These are phyloP conservation scores for Myriosclerotinia curreyana DNA, from an alignment of 2,329 filamentous ascomycete genomes.

Conservation along the genomic window DNA sequence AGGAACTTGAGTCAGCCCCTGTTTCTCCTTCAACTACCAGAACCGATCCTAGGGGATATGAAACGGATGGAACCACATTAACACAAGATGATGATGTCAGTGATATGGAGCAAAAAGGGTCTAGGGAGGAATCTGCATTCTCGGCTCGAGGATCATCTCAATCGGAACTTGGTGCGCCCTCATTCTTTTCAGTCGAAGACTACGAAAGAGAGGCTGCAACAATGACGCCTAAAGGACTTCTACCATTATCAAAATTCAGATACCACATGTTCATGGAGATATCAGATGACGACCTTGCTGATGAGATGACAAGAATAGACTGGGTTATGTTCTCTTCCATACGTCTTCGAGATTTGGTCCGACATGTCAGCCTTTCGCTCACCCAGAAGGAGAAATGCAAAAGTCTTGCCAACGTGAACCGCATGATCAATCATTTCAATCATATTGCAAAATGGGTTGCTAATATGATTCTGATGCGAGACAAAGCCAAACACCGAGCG, in stretches of 20 bases:
- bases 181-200: slow-evolving; percentile 67
- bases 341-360: slow-evolving; percentile 84
- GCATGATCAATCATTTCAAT: slow-evolving; percentile 92
- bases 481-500: slow-evolving; percentile 93
- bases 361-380: slow-evolving; percentile 76
- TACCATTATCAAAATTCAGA: slow-evolving; percentile 76
- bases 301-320: slow-evolving; percentile 91
- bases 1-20: slow-evolving; percentile 28
- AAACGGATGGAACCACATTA: slow-evolving; percentile 10
- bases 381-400: slow-evolving; percentile 72
- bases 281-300: slow-evolving; percentile 78
- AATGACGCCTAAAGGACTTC: slow-evolving; percentile 66
- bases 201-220: slow-evolving; percentile 75
- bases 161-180: slow-evolving; percentile 31
- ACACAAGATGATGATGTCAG: slow-evolving; percentile 27
- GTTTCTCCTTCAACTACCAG: slow-evolving; percentile 29
- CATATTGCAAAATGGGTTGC: slow-evolving; percentile 79
- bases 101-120: slow-evolving; percentile 33
- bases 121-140: slow-evolving; percentile 29
- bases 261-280: slow-evolving; percentile 90
- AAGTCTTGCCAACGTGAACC: slow-evolving; percentile 80
- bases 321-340: slow-evolving; percentile 99
- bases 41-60: slow-evolving; percentile 22
- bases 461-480: slow-evolving; percentile 80
- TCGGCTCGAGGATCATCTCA: slow-evolving; percentile 32